These are phyloP conservation scores for Flaveria linearis DNA, from an alignment of 129 eudicot species.

Conservation along the genomic window DNA sequence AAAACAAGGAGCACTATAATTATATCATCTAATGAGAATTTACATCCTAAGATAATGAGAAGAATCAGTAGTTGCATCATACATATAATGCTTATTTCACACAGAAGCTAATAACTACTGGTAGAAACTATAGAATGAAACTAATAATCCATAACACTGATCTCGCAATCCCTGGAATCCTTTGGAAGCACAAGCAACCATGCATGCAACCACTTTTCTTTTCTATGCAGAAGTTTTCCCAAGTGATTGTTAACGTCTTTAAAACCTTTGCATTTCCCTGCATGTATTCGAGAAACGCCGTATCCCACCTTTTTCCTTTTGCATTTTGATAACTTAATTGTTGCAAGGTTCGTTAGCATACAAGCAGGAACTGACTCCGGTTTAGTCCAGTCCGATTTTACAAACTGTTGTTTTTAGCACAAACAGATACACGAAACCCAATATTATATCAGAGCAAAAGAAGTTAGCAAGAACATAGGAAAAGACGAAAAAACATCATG, in stretches of 20 bases:
- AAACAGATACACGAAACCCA: background rate
- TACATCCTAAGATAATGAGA: too few species aligned
- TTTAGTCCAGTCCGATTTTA: background rate
- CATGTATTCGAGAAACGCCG: slow-evolving; percentile 20
- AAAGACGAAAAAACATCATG: background rate
- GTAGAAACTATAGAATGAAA: background rate
- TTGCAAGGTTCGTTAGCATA: slow-evolving; percentile 11
- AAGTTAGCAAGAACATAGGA: background rate
- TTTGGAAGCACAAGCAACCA: slow-evolving; percentile 19
- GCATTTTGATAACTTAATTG: background rate
- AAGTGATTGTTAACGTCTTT: background rate
- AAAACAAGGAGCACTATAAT: too few species aligned
- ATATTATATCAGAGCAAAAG: background rate
- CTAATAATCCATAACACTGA: background rate
- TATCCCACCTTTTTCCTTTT: background rate
- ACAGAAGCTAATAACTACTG: background rate
- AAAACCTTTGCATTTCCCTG: slow-evolving; percentile 23
- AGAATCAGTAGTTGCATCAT: background rate
- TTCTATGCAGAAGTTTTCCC: too few species aligned
- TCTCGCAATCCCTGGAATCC: slow-evolving; percentile 22
- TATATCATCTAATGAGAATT: too few species aligned
- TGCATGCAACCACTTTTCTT: background rate
- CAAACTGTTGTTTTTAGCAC: background rate
- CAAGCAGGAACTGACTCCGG: slow-evolving; percentile 6
- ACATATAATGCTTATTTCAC: background rate